A percentile compares a stretch with the other conserved stretches of the same genome.
Conservation (phyloP, 2,329 filamentous ascomycete species). For the Cladophialophora exuberans region DNA sequence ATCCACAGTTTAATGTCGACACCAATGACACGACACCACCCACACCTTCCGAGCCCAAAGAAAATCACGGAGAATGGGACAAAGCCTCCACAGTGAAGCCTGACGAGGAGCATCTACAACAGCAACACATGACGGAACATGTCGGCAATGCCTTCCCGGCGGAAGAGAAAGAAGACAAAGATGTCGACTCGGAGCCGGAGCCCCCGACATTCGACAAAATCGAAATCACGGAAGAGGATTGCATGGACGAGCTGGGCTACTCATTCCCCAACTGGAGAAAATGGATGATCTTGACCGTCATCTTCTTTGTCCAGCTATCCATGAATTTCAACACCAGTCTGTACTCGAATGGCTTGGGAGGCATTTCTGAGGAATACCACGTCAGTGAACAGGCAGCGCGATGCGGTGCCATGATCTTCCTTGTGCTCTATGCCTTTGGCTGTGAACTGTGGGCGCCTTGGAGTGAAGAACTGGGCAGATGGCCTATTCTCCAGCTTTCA, state of each 20-base stretch:
- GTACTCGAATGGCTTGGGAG: slow-evolving; percentile 69
- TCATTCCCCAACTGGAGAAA: slow-evolving; percentile 65
- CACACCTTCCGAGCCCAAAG: slow-evolving; percentile 2
- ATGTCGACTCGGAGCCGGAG: slow-evolving; percentile 10
- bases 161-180: slow-evolving; percentile 10
- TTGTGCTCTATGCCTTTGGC: slow-evolving; percentile 80
- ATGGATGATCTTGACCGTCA: slow-evolving; percentile 73
- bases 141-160: slow-evolving; percentile 8
- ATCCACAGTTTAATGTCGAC: slow-evolving; percentile 6
- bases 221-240: slow-evolving; percentile 60
- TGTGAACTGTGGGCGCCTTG: slow-evolving; percentile 89
- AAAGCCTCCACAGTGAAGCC: slow-evolving; percentile 23
- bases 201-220: slow-evolving; percentile 31
- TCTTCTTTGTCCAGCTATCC: slow-evolving; percentile 73
- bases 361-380: slow-evolving; percentile 68
- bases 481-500: slow-evolving; percentile 72
- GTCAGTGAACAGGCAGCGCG: slow-evolving; percentile 71
- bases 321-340: slow-evolving; percentile 81
- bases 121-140: slow-evolving; percentile 15
- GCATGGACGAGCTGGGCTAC: slow-evolving; percentile 66
- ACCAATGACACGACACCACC: not conserved
- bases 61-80: slow-evolving; percentile 25
- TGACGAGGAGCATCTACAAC: slow-evolving; percentile 12
- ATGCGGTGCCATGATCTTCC: slow-evolving; percentile 75
- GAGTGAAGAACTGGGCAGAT: slow-evolving; percentile 80